phyloP scores from a whole-genome alignment of 805 yeast species.

The Cyberlindnera euphorbiae region DNA sequence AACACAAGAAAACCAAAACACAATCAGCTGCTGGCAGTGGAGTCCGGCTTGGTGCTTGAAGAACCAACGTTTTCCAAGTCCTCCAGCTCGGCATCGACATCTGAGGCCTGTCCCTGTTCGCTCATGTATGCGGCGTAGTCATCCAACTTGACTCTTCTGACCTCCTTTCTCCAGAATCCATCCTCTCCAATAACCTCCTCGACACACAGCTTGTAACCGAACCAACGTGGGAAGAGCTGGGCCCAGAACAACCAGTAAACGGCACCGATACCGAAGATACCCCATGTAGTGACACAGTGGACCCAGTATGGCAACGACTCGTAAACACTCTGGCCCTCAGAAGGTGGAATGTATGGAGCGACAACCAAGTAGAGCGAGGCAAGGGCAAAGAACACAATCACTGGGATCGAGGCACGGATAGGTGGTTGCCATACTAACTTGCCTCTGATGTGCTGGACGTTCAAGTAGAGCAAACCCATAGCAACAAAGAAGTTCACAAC shows the following conservation, averaged over 20 bases:
- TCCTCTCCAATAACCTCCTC: slow-evolving; percentile 58
- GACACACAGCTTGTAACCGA: slow-evolving; percentile 46
- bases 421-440: slow-evolving; percentile 64
- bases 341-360: slow-evolving; percentile 79
- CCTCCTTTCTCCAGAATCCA: slow-evolving; percentile 67
- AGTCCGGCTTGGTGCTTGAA: too few relatives aligned
- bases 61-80: too few relatives aligned
- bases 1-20: too few relatives aligned
- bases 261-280: slow-evolving; percentile 60
- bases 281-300: slow-evolving; percentile 82
- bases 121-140: slow-evolving; percentile 16
- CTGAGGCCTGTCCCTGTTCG: slow-evolving; percentile 11
- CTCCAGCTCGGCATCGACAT: background rate
- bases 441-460: slow-evolving; percentile 48
- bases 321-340: slow-evolving; percentile 62
- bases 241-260: slow-evolving; percentile 67
- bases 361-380: slow-evolving; percentile 63
- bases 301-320: slow-evolving; percentile 67
- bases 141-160: slow-evolving; percentile 35
- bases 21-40: too few relatives aligned
- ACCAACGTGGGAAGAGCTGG: slow-evolving; percentile 47
- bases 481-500: slow-evolving; percentile 67
- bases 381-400: slow-evolving; percentile 57
- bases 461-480: slow-evolving; percentile 54
- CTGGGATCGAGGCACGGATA: slow-evolving; percentile 59